phyloP scores from a whole-genome alignment of 768 basidiomycete species.

The Collybia sp. region DNA sequence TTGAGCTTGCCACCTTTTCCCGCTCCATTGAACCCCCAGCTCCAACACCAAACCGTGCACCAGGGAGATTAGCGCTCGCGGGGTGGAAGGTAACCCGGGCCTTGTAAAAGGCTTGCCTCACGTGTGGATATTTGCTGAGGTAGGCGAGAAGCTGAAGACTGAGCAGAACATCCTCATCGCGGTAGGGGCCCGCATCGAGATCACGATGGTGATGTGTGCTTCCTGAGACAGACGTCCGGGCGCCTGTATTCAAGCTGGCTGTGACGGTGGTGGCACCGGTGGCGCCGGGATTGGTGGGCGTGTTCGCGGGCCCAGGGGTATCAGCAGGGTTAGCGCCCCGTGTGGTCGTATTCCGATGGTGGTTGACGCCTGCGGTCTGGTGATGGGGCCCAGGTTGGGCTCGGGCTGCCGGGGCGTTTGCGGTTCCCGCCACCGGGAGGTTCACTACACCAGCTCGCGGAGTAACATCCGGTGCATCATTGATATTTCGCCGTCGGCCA shows the following conservation, averaged over 20 bases:
- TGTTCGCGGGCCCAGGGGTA: slow-evolving; percentile 3
- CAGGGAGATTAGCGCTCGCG: slow-evolving; percentile 45
- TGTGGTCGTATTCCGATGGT: slow-evolving; percentile 23
- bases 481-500: slow-evolving; percentile 13
- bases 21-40: slow-evolving; percentile 18
- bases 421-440: slow-evolving; percentile 34
- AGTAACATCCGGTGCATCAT: slow-evolving; percentile 51
- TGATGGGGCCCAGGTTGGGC: slow-evolving; percentile 2
- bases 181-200: slow-evolving; percentile 59
- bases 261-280: slow-evolving; percentile 1
- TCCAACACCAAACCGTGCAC: slow-evolving; percentile 16
- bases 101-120: slow-evolving; percentile 93
- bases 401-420: background rate
- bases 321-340: slow-evolving; percentile 11
- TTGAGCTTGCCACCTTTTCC: slow-evolving; percentile 7
- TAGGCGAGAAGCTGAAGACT: slow-evolving; percentile 93
- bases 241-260: background rate
- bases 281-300: slow-evolving; percentile 3
- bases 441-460: slow-evolving; percentile 59
- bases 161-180: slow-evolving; percentile 91
- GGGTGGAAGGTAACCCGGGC: slow-evolving; percentile 80
- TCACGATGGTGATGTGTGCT: slow-evolving; percentile 17
- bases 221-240: background rate
- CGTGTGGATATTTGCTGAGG: slow-evolving; percentile 96
- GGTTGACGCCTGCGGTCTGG: background rate